Percentiles rank a stretch among this genome's conserved stretches.
Conservation (phyloP, 2,329 filamentous ascomycete species). For the Penicillium vulpinum region DNA sequence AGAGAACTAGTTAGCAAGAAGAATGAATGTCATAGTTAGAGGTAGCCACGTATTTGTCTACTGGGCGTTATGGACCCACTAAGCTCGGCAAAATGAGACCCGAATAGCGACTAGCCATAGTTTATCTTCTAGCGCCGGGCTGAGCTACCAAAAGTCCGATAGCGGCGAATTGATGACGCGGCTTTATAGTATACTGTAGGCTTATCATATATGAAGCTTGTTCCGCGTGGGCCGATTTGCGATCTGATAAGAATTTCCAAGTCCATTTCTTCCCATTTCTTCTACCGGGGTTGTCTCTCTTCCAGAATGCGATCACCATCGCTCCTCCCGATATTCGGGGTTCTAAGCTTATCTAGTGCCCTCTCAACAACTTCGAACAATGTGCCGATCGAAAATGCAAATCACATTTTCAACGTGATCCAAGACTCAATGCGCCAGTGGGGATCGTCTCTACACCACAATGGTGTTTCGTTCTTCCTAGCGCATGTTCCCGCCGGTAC, state of each 20-base stretch:
- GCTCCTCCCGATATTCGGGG: conserved; percentile 9
- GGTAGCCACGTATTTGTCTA: too few relatives aligned
- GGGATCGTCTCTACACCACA: conserved; percentile 71
- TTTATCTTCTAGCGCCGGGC: conserved; percentile 9
- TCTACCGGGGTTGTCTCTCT: neutral
- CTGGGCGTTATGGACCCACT: too few relatives aligned
- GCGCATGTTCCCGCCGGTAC: conserved; percentile 65
- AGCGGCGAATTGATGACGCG: conserved; percentile 11
- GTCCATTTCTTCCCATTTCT: neutral
- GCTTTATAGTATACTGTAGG: neutral
- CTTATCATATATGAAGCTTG: neutral
- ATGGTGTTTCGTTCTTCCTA: conserved; percentile 71
- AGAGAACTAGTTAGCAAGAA: too few relatives aligned
- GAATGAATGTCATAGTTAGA: too few relatives aligned
- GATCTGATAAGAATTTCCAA: neutral
- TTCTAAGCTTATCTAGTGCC: conserved; percentile 10
- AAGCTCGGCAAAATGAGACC: neutral
- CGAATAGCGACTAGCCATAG: neutral
- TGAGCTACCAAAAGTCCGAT: conserved; percentile 8
- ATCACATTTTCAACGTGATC: conserved; percentile 70
- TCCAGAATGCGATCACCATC: conserved; percentile 13
- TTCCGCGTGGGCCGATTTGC: neutral
- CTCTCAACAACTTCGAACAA: neutral
- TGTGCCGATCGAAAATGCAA: conserved; percentile 50
- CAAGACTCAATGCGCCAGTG: conserved; percentile 73